Base-by-base conservation (phyloP, 768 basidiomycete genomes). In the Termitomyces sp. region DNA sequence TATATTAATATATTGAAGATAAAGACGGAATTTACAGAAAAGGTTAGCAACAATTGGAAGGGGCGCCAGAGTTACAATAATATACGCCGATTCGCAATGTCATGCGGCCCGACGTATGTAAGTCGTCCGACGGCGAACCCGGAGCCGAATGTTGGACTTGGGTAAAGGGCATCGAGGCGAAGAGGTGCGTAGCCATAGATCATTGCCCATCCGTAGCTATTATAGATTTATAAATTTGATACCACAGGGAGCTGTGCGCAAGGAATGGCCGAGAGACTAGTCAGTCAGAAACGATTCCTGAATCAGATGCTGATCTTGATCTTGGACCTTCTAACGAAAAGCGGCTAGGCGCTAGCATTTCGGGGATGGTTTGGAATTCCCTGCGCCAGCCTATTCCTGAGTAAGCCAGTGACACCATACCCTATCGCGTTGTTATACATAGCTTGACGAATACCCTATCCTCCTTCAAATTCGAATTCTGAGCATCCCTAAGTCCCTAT, bases 81-180 rank as follows among this genome's bases (percentile, higher is more conserved):
- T 12, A 14, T 14, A 44, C n/a, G 13, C 54, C 16, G n/a, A 44
- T 26, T 7, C 32, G 4, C 24, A 57, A 14, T 41, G 14, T 12
- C 18, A 34, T 29, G 26, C 16, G 26, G 46, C n/a, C n/a, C n/a
- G n/a, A n/a, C n/a, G n/a, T n/a, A n/a, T n/a, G n/a, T n/a, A n/a
- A n/a, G 18, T 20, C 27, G 22, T 36, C 54, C 54, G 43, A 59
- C 47, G 42, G 36, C 27, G 12, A 59, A 50, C 14, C 22, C 49
- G 56, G 48, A 50, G 36, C 50, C 37, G 50, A 56, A n/a, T 22
- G 32, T 24, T 53, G 26, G 22, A 42, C 31, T 29, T 36, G 55
- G 55, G 59, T 55, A 53, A 49, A 60, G 51, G 59, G 59, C 27
- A 53, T 31, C 1, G 10, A 6, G 5, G 29, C 29, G 49, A 52